Evolutionary conservation across 2,329 filamentous ascomycete genomes (phyloP).

Genomic region (Ophiostoma montium): DNA sequence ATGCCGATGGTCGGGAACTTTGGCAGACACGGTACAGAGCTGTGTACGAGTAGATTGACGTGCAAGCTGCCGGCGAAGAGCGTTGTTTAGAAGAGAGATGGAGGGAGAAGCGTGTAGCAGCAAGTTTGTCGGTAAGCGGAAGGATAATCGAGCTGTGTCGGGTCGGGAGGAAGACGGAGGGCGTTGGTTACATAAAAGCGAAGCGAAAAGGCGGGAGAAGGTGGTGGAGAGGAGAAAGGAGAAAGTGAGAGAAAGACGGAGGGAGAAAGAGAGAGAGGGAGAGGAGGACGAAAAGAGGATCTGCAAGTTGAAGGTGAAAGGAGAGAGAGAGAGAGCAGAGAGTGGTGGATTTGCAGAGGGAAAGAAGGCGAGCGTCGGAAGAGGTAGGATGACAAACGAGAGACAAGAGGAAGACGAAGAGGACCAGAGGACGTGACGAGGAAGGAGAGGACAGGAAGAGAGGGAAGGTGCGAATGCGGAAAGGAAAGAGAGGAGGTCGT

Average conservation of each 20-base stretch:
- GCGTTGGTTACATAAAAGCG: background rate
- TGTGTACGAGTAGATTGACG: background rate
- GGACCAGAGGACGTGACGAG: background rate
- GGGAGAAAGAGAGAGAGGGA: background rate
- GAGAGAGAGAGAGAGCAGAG: slow-evolving; percentile 1
- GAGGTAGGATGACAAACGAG: background rate
- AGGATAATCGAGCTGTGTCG: background rate
- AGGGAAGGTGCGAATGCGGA: slow-evolving; percentile 1
- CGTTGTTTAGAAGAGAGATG: background rate
- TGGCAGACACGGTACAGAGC: background rate
- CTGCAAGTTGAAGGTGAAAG: background rate
- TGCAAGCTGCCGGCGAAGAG: background rate
- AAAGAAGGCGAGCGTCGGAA: background rate
- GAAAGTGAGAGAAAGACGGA: background rate
- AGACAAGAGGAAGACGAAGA: background rate
- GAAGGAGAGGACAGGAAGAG: slow-evolving; percentile 1
- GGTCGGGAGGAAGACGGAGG: background rate
- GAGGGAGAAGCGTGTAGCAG: background rate
- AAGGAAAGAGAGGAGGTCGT: background rate
- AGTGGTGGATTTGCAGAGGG: background rate
- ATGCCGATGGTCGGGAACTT: background rate
- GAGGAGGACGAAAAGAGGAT: background rate
- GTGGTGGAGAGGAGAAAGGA: background rate
- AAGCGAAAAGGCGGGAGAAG: background rate
- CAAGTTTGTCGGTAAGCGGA: background rate